Percentiles rank a stretch among this genome's conserved stretches.
Conservation (phyloP, 257 asterid species). For the Ajuga chamaepitys region DNA sequence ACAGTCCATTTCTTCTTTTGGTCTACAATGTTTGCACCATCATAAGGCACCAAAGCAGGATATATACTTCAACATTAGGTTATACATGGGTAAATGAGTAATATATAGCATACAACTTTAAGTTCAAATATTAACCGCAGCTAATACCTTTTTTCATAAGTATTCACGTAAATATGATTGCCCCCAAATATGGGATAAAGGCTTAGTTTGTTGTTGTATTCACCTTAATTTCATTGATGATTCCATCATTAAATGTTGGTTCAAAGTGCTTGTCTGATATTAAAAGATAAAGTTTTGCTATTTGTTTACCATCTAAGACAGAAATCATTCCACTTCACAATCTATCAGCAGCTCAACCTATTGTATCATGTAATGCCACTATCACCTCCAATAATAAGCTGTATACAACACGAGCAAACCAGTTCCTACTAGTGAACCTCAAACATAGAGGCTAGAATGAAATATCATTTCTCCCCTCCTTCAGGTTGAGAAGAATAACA, state of each 20-base stretch:
- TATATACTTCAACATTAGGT: neutral
- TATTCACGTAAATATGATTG: neutral
- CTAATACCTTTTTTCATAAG: neutral
- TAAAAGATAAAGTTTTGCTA: neutral
- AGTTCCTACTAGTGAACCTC: neutral
- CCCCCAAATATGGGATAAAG: no score
- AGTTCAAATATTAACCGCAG: neutral
- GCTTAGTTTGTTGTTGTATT: no score
- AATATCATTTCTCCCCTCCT: neutral
- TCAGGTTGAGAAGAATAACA: neutral
- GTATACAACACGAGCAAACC: neutral
- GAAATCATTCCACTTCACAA: neutral
- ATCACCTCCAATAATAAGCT: neutral
- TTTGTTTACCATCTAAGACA: neutral
- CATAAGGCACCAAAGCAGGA: neutral
- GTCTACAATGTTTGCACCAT: neutral
- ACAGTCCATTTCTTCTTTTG: neutral
- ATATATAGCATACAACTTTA: neutral
- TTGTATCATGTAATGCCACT: neutral
- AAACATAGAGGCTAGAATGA: neutral
- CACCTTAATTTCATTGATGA: neutral
- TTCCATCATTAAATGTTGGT: neutral
- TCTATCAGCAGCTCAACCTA: constrained; percentile 1
- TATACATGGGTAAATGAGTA: neutral
- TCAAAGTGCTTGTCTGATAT: neutral